These are phyloP conservation scores for Litsea cubeba DNA, from an alignment of 164 flowering plant genomes.

Conservation along the genomic window DNA sequence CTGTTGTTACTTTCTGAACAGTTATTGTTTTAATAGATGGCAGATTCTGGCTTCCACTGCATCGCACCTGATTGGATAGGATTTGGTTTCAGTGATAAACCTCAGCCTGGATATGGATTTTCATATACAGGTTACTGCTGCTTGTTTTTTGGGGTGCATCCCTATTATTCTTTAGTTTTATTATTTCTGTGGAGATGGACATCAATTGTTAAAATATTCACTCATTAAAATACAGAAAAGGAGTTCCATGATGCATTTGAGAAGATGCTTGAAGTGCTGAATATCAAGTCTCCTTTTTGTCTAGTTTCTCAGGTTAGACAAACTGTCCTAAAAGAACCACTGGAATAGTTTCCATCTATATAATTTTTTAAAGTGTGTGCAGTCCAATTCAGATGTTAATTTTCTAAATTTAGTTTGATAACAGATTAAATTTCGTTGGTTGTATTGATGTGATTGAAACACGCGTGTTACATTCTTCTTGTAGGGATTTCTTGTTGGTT, in stretches of 20 bases:
- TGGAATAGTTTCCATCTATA: background rate
- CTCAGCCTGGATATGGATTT: constrained; percentile 92
- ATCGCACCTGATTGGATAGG: constrained; percentile 99
- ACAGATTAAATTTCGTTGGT: background rate
- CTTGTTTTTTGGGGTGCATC: background rate
- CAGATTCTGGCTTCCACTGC: constrained; percentile 92
- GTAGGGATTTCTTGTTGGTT: constrained; percentile 96
- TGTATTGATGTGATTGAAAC: background rate
- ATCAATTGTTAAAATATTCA: constrained; percentile 9
- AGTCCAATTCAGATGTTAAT: background rate
- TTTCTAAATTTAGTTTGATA: background rate
- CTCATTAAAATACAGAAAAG: constrained; percentile 49
- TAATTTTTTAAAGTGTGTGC: background rate
- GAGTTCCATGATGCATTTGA: constrained; percentile 86
- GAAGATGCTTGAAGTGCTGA: constrained; percentile 58
- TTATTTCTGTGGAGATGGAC: background rate
- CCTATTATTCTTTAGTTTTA: background rate
- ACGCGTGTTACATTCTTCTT: constrained; percentile 6
- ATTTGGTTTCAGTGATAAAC: constrained; percentile 98
- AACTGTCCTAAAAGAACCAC: background rate
- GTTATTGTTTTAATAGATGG: constrained; percentile 44
- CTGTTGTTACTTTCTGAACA: background rate
- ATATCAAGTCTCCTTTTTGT: constrained; percentile 62
- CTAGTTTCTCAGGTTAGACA: constrained; percentile 80
- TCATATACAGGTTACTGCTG: constrained; percentile 65